phyloP scores from a whole-genome alignment of 192 early-diverging fungal species.

The Chytriomyces confervae region DNA sequence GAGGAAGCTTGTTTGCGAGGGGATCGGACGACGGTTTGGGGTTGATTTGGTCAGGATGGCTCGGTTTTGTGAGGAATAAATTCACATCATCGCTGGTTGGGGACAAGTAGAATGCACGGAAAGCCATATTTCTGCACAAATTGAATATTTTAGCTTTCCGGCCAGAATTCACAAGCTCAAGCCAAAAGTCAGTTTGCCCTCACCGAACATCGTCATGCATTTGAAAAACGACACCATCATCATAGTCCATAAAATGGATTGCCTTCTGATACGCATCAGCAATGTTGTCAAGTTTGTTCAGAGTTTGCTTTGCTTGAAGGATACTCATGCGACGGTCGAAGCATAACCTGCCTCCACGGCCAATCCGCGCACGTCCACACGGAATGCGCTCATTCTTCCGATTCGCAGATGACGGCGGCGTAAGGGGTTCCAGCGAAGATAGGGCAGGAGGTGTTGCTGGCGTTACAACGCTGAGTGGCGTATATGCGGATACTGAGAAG shows the following conservation, averaged over 20 bases:
- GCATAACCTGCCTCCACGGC: conserved; percentile 78
- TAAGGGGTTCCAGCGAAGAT: too few species aligned
- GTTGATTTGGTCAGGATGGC: conserved; percentile 34
- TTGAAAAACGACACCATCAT: neutral
- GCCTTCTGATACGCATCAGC: neutral
- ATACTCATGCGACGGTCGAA: conserved; percentile 67
- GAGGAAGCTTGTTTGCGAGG: neutral
- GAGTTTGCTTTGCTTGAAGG: neutral
- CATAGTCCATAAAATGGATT: neutral
- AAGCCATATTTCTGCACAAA: conserved; percentile 26
- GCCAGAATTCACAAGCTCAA: neutral
- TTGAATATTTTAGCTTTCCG: neutral
- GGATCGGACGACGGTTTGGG: conserved; percentile 35
- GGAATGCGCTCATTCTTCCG: neutral
- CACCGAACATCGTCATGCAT: conserved; percentile 34
- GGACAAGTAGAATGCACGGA: conserved; percentile 33
- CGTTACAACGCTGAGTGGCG: neutral
- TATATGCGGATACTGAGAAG: conserved; percentile 31
- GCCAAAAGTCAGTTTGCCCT: neutral
- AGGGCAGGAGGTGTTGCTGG: neutral
- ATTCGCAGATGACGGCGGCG: too few species aligned
- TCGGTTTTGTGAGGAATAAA: conserved; percentile 34
- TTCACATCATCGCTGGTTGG: conserved; percentile 36
- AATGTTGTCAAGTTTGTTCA: neutral
- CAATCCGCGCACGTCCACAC: conserved; percentile 55